phyloP scores from a whole-genome alignment of 2,329 filamentous ascomycete genomes.

The Fusarium palustre region DNA sequence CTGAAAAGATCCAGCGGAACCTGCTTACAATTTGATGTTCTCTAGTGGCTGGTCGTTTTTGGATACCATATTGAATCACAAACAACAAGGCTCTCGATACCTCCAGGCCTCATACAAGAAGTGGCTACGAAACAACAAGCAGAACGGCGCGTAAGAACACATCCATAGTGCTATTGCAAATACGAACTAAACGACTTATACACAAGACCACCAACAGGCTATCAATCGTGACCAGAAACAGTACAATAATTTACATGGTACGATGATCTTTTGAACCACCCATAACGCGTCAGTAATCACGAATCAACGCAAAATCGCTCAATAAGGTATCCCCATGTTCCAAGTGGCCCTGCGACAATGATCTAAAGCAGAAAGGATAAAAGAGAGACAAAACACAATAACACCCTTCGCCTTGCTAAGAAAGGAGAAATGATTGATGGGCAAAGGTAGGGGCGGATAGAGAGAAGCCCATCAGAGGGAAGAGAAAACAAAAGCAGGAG shows the following conservation, averaged over 20 bases:
- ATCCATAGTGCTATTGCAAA: conserved; percentile 22
- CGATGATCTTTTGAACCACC: conserved; percentile 9
- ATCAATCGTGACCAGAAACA: conserved; percentile 29
- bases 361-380: background rate
- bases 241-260: conserved; percentile 26
- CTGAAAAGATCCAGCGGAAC: background rate
- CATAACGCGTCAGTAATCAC: conserved; percentile 6
- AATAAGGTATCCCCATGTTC: conserved; percentile 16
- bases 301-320: conserved; percentile 27
- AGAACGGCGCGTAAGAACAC: background rate
- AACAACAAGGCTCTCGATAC: background rate
- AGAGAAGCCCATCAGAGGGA: conserved; percentile 17
- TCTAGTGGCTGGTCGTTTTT: background rate
- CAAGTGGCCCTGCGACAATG: conserved; percentile 11
- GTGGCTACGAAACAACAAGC: background rate
- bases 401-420: conserved; percentile 44
- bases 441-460: conserved; percentile 6
- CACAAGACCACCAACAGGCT: conserved; percentile 15
- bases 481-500: conserved; percentile 18
- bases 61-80: conserved; percentile 2
- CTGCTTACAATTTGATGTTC: background rate
- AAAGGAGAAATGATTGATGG: conserved; percentile 34
- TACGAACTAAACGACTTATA: conserved; percentile 10
- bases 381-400: conserved; percentile 26
- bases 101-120: background rate